Base-by-base conservation (phyloP, 768 basidiomycete species). In the Lepiota subincarnata region DNA sequence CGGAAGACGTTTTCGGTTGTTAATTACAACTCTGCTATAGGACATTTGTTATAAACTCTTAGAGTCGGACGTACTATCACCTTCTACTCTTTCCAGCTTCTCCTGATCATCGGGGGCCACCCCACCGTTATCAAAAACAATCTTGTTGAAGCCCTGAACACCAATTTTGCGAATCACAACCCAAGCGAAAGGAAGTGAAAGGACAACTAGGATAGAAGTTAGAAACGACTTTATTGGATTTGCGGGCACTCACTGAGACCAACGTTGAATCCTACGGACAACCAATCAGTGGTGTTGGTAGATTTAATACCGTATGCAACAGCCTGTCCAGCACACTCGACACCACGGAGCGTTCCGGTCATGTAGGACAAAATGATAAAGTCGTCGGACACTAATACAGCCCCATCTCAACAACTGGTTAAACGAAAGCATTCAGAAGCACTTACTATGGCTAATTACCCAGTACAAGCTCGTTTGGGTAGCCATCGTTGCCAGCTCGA, bases 251-350 rank as follows among this genome's bases (percentile, higher is more conserved):
- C 48, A 69, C 68, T 68, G n/a, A 69, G 57, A 4, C 68, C 66
- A 37, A 69, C 53, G 24, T 69, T 69, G 18, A 69, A 55, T 6
- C 68, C 68, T 38, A 69, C 66, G n/a, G 66, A 68, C 4, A 69
- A 49, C 68, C 68, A 69, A 43, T 69, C 57, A 1, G 66, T 66
- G 10, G 68, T 68, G 51, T 69, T 58, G 40, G 57, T 64, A 5
- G 68, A 69, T 54, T 69, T 69, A 54, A 69, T 65, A 0, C 66
- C 68, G 43, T 64, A 69, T 36, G 68, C 68, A 51, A 69, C 68
- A 8, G 68, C 68, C 50, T 68, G 68, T 3, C 68, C 68, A 14
- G 64, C 66, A 46, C 66, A 68, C 40, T 69, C 68, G 11, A 69
- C 63, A 13, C 68, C 68, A 20, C 68, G 65, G 28, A 69, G 60